A percentile compares a stretch with the other conserved stretches of the same genome.
These are phyloP conservation scores for Plantago lanceolata DNA, from an alignment of 305 asterid genomes.

Conservation along the genomic window DNA sequence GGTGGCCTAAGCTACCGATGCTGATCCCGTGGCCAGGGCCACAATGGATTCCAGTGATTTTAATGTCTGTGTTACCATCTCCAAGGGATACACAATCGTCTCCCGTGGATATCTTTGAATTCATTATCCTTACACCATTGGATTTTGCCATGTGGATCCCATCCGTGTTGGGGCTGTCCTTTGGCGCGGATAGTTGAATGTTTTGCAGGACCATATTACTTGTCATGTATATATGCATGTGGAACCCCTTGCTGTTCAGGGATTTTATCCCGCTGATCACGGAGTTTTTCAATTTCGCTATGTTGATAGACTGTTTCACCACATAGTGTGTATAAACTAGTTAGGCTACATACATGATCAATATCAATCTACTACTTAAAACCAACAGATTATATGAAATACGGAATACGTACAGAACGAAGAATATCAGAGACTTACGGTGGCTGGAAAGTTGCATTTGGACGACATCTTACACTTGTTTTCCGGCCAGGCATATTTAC, in stretches of 20 bases:
- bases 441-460: too few relatives aligned
- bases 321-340: not conserved
- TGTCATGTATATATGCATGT: not conserved
- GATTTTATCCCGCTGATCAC: constrained; percentile 16
- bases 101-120: constrained; percentile 25
- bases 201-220: not conserved
- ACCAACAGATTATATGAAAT: too few relatives aligned
- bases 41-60: too few relatives aligned
- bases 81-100: constrained; percentile 44
- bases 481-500: constrained; percentile 19
- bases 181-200: constrained; percentile 27
- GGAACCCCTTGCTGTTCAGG: constrained; percentile 34
- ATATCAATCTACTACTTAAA: not conserved
- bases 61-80: constrained; percentile 19
- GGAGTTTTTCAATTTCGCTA: not conserved
- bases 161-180: constrained; percentile 36
- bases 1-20: too few relatives aligned
- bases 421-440: too few relatives aligned
- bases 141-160: too few relatives aligned
- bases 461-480: too few relatives aligned
- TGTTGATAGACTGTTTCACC: constrained; percentile 22
- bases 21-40: too few relatives aligned
- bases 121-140: not conserved
- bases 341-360: too few relatives aligned
- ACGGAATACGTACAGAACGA: too few relatives aligned